phyloP scores from a whole-genome alignment of 805 yeast species.

The Schwanniomyces sp. region DNA sequence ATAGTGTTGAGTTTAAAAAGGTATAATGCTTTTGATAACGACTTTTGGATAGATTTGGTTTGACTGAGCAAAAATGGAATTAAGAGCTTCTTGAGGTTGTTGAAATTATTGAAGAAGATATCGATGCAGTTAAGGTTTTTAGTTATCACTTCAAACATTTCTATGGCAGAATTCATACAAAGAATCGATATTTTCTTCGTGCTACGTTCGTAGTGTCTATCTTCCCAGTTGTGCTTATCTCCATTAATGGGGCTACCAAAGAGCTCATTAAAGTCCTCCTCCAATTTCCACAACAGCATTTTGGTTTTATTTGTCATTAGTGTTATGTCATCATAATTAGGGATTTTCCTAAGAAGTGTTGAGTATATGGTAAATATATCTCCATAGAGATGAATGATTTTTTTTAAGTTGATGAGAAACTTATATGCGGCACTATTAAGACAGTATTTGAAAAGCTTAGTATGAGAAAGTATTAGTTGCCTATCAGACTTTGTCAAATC shows the following conservation, averaged over 20 bases:
- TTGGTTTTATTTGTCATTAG: slow-evolving; percentile 25
- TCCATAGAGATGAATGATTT: slow-evolving; percentile 33
- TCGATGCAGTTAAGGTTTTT: slow-evolving; percentile 35
- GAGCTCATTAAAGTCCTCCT: slow-evolving; percentile 28
- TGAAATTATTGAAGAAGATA: slow-evolving; percentile 36
- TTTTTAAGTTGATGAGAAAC: slow-evolving; percentile 26
- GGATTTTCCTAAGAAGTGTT: slow-evolving; percentile 37
- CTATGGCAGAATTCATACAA: slow-evolving; percentile 14
- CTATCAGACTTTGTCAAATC: slow-evolving; percentile 21
- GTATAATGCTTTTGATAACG: slow-evolving; percentile 24
- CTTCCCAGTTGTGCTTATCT: slow-evolving; percentile 22
- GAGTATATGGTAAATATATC: slow-evolving; percentile 41
- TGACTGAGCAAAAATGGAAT: slow-evolving; percentile 37
- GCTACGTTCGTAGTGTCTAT: slow-evolving; percentile 20
- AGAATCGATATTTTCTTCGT: slow-evolving; percentile 19
- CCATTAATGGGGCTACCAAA: slow-evolving; percentile 19
- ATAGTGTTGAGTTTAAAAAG: slow-evolving; percentile 30
- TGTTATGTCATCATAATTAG: slow-evolving; percentile 42
- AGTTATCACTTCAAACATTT: slow-evolving; percentile 15
- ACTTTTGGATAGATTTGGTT: slow-evolving; percentile 25
- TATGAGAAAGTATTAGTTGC: slow-evolving; percentile 25
- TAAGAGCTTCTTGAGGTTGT: slow-evolving; percentile 35
- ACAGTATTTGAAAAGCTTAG: slow-evolving; percentile 31
- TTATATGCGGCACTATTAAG: slow-evolving; percentile 28
- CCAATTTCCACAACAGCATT: slow-evolving; percentile 21